These are phyloP conservation scores for Aspergillus puulaauensis DNA, from an alignment of 2,329 filamentous ascomycete species.

Conservation along the genomic window DNA sequence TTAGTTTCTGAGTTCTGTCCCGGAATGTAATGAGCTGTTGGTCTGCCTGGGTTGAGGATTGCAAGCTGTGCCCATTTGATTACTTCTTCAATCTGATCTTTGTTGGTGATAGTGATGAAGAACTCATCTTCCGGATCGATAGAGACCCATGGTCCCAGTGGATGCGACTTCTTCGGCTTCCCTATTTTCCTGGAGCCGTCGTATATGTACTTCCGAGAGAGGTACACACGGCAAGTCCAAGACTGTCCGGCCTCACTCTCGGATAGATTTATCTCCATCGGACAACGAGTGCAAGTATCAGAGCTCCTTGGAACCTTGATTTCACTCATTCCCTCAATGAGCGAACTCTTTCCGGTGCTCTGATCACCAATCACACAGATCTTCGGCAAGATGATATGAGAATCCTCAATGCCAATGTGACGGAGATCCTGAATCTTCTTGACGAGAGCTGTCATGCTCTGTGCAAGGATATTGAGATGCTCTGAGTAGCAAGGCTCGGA, in stretches of 20 bases:
- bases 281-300: slow-evolving; percentile 77
- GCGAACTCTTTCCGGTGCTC: slow-evolving; percentile 75
- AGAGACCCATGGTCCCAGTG: slow-evolving; percentile 66
- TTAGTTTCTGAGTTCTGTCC: slow-evolving; percentile 42
- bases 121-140: slow-evolving; percentile 47
- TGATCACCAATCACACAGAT: slow-evolving; percentile 85
- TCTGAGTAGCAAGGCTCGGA: slow-evolving; percentile 1
- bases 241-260: slow-evolving; percentile 42
- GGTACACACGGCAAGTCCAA: slow-evolving; percentile 68
- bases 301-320: slow-evolving; percentile 70
- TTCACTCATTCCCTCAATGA: slow-evolving; percentile 61
- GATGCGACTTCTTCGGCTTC: slow-evolving; percentile 50
- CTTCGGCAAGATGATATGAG: slow-evolving; percentile 67
- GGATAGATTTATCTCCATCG: slow-evolving; percentile 73
- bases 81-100: slow-evolving; percentile 63
- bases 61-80: slow-evolving; percentile 76
- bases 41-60: slow-evolving; percentile 65
- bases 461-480: slow-evolving; percentile 28
- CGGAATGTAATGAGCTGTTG: slow-evolving; percentile 56
- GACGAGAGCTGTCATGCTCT: slow-evolving; percentile 39
- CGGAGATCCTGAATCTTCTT: slow-evolving; percentile 60
- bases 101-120: slow-evolving; percentile 65
- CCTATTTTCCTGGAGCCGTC: slow-evolving; percentile 35
- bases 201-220: slow-evolving; percentile 66
- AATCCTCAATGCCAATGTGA: slow-evolving; percentile 69